Evolutionary conservation across 257 asterid species (phyloP), one percentile per base, ranked within the genome.

Genomic region (Ehretia macrophylla): DNA sequence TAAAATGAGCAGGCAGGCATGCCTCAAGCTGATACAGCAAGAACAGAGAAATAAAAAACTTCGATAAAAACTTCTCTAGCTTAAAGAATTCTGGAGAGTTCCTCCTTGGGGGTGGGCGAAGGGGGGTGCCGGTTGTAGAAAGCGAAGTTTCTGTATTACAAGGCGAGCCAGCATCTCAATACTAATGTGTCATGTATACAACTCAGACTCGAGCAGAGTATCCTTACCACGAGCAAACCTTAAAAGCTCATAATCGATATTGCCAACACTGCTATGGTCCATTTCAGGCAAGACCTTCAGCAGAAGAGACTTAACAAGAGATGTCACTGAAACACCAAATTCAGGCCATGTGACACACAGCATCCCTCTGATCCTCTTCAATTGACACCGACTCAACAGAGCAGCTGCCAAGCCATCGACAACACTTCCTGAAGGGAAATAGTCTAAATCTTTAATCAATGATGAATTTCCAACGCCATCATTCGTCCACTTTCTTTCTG

Each of bases 361-460:
- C 16, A 87, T 79, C 44, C 93, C 96, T 69, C 61, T 84, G 39
- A 87, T 82, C 72, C 79, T 85, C 84, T 81, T 80, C 79, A 85
- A 32, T 57, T 89, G 79, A 42, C 97, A 94, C 46, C 83, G 84
- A 64, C 85, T 77, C 82, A 90, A 73, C 20, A 90, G 66, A 53
- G 99, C 95, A 66, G 96, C 96, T 4, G 74, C 90, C 70, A 94
- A 45, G 49, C 97, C 97, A 65, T 90, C 97, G 35, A 87, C 85
- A 74, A 93, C 74, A 70, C 99, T 93, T 63, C 99, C 99, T 11
- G 99, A 93, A 14, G 97, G 97, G 64, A 81, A 81, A 70, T 85
- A 87, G 49, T 81, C 90, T 16, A 87, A 17, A n/a, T 81, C 83
- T 59, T 80, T 83, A 8, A 90, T 59, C 23, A 84, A 63, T 0